These are phyloP conservation scores for baker's yeast (Saccharomyces cerevisiae) DNA, from an alignment of 805 yeast species.

Conservation along the genomic window DNA sequence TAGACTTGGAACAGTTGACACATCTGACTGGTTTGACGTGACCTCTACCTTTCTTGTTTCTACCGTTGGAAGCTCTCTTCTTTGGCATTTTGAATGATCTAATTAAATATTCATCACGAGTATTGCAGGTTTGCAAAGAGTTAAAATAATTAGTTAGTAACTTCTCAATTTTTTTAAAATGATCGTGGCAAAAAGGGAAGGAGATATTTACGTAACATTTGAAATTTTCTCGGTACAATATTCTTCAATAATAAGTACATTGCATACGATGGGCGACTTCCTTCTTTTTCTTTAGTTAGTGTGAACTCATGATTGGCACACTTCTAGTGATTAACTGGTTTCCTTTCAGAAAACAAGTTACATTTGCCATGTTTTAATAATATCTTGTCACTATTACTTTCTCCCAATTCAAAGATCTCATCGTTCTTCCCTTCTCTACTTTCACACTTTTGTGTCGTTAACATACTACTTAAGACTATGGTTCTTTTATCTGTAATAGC, in stretches of 20 bases:
- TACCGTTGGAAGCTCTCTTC: conserved; percentile 99
- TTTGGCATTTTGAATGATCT: conserved; percentile 74
- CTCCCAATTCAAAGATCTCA: not conserved
- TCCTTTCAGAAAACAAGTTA: not conserved
- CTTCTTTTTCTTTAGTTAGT: not conserved
- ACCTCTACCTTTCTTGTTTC: conserved; percentile 99
- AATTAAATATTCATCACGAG: not conserved
- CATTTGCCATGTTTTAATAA: not conserved
- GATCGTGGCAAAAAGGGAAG: not conserved
- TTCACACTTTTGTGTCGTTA: not conserved
- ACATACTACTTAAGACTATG: conserved; percentile 14
- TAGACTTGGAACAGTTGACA: conserved; percentile 98
- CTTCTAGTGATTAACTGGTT: not conserved
- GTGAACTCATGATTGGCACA: not conserved
- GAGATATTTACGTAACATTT: not conserved
- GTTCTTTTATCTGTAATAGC: conserved; percentile 1
- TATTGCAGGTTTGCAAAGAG: not conserved
- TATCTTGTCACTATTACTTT: not conserved
- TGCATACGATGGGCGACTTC: not conserved
- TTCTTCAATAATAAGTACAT: not conserved
- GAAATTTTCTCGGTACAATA: not conserved
- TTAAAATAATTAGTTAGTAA: conserved; percentile 1
- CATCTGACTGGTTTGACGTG: conserved; percentile 99
- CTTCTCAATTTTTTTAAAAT: not conserved
- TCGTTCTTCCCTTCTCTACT: not conserved